A percentile compares a stretch with the other conserved stretches of the same genome.
Conservation (phyloP, 352 stramenopile species). For the Phytophthora cajani region DNA sequence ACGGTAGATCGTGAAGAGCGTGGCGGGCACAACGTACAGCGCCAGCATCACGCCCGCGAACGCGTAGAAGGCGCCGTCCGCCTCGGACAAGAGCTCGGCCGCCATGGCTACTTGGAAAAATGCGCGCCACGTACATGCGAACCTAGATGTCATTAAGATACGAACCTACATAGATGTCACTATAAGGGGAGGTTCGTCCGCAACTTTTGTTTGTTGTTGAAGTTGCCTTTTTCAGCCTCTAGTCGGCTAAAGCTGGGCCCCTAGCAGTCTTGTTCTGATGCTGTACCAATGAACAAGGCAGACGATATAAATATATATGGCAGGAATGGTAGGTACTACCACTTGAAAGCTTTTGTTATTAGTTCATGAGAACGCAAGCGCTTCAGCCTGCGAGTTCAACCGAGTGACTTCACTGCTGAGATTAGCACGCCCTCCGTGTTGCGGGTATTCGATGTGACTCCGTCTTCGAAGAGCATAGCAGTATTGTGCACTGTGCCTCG, state of each 20-base stretch:
- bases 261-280: neutral
- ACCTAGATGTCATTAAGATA: slow-evolving; percentile 6
- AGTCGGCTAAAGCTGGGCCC: no score
- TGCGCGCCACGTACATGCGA: slow-evolving; percentile 12
- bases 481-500: no score
- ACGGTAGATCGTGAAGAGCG: slow-evolving; percentile 61
- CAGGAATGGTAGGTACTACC: neutral
- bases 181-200: neutral
- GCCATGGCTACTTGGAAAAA: slow-evolving; percentile 16
- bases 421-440: no score
- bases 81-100: slow-evolving; percentile 55
- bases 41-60: slow-evolving; percentile 84
- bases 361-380: neutral
- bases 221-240: neutral
- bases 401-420: no score
- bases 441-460: no score
- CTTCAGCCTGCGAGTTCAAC: no score
- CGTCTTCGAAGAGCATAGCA: no score
- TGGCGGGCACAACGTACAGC: slow-evolving; percentile 75
- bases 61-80: slow-evolving; percentile 83
- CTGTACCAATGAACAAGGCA: neutral
- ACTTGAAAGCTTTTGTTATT: neutral
- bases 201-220: neutral
- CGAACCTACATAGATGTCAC: neutral
- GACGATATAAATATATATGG: neutral